Percentiles rank a stretch among this genome's conserved stretches.
Conservation (phyloP, 2,329 filamentous ascomycete genomes). For the Botrytis fragariae region DNA sequence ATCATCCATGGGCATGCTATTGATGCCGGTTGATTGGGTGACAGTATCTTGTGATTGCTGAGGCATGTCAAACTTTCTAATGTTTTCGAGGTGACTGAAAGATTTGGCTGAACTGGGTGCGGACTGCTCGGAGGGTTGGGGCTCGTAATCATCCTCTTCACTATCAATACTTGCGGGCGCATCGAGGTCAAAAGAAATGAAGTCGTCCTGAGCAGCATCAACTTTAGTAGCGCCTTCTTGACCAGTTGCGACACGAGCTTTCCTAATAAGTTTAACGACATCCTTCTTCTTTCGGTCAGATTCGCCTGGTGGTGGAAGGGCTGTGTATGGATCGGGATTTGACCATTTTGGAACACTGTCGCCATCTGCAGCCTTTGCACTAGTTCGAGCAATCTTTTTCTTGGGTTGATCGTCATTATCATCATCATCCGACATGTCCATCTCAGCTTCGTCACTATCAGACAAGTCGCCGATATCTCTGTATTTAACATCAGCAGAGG, state of each 20-base stretch:
- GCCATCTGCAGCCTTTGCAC: constrained; percentile 42
- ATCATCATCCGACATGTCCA: constrained; percentile 57
- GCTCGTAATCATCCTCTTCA: constrained; percentile 10
- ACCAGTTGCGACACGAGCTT: constrained; percentile 67
- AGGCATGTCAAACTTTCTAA: constrained; percentile 16
- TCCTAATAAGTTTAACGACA: constrained; percentile 87
- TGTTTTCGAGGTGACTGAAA: constrained; percentile 19
- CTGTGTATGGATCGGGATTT: constrained; percentile 92
- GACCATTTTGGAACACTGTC: constrained; percentile 74
- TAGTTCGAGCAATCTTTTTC: constrained; percentile 45
- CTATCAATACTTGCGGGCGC: constrained; percentile 34
- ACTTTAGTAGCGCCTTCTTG: constrained; percentile 47
- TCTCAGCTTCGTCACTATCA: constrained; percentile 59
- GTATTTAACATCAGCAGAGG: constrained; percentile 47
- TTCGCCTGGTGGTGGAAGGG: constrained; percentile 76
- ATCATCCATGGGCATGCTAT: not conserved
- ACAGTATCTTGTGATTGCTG: not conserved
- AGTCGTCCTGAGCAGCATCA: constrained; percentile 68
- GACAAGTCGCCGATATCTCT: constrained; percentile 56
- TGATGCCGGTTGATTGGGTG: not conserved
- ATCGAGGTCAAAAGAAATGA: constrained; percentile 79
- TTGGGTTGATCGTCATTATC: constrained; percentile 41
- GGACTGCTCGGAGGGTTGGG: constrained; percentile 29
- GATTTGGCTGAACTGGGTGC: not conserved
- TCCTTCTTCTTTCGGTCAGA: constrained; percentile 73